Percentiles rank a stretch among this genome's conserved stretches.
Conservation (phyloP, 768 basidiomycete species). For the Crucibulum laeve region DNA sequence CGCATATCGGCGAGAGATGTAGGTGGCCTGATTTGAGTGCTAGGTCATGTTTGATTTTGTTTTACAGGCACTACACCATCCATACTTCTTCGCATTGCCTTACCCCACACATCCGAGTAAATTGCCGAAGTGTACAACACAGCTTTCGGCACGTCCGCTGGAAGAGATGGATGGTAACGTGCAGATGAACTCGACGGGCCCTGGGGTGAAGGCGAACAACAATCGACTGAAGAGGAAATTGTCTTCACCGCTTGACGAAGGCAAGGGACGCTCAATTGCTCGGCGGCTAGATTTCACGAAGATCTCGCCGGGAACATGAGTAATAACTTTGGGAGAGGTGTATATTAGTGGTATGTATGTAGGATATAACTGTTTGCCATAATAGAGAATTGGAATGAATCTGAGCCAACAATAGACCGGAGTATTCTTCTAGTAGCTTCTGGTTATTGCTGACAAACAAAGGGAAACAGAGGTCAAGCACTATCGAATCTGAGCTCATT, state of each 20-base stretch:
- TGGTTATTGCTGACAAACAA: too few species aligned
- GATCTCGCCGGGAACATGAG: slow-evolving; percentile 32
- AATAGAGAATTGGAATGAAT: too few species aligned
- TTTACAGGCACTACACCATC: slow-evolving; percentile 73
- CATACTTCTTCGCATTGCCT: slow-evolving; percentile 85
- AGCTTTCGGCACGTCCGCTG: slow-evolving; percentile 46
- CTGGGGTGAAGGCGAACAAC: slow-evolving; percentile 48
- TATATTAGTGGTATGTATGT: not conserved
- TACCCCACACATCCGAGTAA: slow-evolving; percentile 86
- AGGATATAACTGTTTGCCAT: too few species aligned
- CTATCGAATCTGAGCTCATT: too few species aligned
- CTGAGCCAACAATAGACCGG: too few species aligned
- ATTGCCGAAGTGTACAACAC: slow-evolving; percentile 69
- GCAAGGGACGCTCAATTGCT: slow-evolving; percentile 54
- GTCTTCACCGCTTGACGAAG: slow-evolving; percentile 48
- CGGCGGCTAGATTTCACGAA: slow-evolving; percentile 71
- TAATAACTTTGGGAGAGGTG: not conserved
- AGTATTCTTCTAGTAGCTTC: too few species aligned
- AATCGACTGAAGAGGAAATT: slow-evolving; percentile 71
- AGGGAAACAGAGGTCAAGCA: too few species aligned
- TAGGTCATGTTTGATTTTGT: slow-evolving; percentile 2
- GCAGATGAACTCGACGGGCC: slow-evolving; percentile 43
- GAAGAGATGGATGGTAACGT: slow-evolving; percentile 80
- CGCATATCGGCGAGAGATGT: slow-evolving; percentile 81
- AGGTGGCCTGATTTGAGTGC: slow-evolving; percentile 16